phyloP scores from a whole-genome alignment of 1,284 basidiomycete genomes.

The Puccinia triticina region DNA sequence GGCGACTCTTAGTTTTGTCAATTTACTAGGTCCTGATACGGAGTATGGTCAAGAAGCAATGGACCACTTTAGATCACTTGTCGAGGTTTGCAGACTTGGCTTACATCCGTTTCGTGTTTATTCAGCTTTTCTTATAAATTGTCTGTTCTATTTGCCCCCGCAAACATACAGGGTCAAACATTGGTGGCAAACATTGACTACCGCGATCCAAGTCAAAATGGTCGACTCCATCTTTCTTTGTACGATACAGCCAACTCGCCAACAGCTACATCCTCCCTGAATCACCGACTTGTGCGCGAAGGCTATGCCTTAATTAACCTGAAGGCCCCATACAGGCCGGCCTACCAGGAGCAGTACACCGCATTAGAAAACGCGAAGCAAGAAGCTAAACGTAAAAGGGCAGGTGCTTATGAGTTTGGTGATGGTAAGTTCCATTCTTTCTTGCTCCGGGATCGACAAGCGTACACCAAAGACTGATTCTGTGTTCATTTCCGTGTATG shows the following conservation, averaged over 20 bases:
- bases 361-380: slow-evolving; percentile 46
- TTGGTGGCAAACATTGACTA: slow-evolving; percentile 86
- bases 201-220: slow-evolving; percentile 67
- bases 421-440: slow-evolving; percentile 36
- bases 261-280: slow-evolving; percentile 61
- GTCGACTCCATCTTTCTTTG: slow-evolving; percentile 77
- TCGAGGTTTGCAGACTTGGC: slow-evolving; percentile 21
- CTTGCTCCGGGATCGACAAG: too few species aligned
- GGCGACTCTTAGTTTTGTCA: slow-evolving; percentile 73
- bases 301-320: slow-evolving; percentile 49
- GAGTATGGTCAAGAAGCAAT: slow-evolving; percentile 83
- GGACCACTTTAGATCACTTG: slow-evolving; percentile 78
- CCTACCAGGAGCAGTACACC: slow-evolving; percentile 47
- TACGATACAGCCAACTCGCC: slow-evolving; percentile 79
- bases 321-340: slow-evolving; percentile 36
- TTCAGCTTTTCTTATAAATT: neutral
- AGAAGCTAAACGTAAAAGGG: slow-evolving; percentile 45
- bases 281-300: slow-evolving; percentile 43
- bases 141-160: neutral
- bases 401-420: slow-evolving; percentile 51
- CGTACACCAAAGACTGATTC: neutral
- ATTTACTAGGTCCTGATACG: slow-evolving; percentile 73
- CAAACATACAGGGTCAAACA: slow-evolving; percentile 68
- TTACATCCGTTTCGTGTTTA: neutral
- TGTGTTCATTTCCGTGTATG: neutral